phyloP scores from a whole-genome alignment of 163 green algal species.

The Scenedesmus sp. region DNA sequence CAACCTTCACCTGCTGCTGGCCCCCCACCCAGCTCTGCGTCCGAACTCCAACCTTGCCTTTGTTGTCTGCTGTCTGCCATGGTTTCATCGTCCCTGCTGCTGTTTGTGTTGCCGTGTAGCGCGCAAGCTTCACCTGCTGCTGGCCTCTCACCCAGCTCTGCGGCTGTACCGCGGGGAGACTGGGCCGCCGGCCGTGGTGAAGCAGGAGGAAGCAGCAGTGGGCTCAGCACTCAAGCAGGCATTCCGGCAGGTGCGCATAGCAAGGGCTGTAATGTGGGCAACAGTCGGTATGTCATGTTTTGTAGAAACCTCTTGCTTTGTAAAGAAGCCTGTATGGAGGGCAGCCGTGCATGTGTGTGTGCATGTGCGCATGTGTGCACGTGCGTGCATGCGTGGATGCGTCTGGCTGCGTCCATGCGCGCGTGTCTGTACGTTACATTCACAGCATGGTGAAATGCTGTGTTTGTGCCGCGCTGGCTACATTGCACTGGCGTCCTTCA shows the following conservation, averaged over 20 bases:
- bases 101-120: not conserved
- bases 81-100: not conserved
- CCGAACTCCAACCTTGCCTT: not conserved
- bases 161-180: slow-evolving; percentile 59
- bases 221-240: slow-evolving; percentile 42
- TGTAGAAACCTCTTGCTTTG: no score
- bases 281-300: no score
- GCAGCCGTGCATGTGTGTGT: no score
- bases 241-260: slow-evolving; percentile 36
- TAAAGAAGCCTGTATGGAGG: no score
- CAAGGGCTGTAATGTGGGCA: not conserved
- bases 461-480: no score
- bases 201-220: slow-evolving; percentile 55
- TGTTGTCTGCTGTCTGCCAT: not conserved
- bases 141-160: slow-evolving; percentile 68
- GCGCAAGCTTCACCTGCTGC: slow-evolving; percentile 69
- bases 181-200: slow-evolving; percentile 38
- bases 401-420: no score
- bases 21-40: slow-evolving; percentile 56
- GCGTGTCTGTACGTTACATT: no score
- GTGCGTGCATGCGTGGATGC: no score
- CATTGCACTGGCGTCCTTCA: no score
- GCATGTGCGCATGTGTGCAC: no score
- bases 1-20: slow-evolving; percentile 70
- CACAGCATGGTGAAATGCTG: no score